Conservation (phyloP, 1,284 basidiomycete genomes). For the Austroboletus sp. region DNA sequence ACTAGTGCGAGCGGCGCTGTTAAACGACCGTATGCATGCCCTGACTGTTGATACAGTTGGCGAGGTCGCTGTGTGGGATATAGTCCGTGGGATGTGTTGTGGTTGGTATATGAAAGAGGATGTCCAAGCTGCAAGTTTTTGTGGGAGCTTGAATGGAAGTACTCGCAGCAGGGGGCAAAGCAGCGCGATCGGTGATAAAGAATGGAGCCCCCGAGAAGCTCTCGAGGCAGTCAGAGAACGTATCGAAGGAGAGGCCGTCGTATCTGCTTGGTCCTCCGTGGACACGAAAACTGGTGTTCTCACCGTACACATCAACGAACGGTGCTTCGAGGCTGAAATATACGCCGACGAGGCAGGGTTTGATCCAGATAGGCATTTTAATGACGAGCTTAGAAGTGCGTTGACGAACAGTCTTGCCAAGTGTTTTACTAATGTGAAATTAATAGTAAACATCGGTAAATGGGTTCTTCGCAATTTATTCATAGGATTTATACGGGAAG, state of each 20-base stretch:
- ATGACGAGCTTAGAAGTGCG: slow-evolving; percentile 77
- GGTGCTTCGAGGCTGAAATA: slow-evolving; percentile 89
- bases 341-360: slow-evolving; percentile 87
- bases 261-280: slow-evolving; percentile 79
- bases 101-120: slow-evolving; percentile 67
- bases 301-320: slow-evolving; percentile 80
- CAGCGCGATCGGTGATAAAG: slow-evolving; percentile 33
- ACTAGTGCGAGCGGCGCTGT: slow-evolving; percentile 72
- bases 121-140: slow-evolving; percentile 48
- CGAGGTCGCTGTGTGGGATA: slow-evolving; percentile 88
- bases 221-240: slow-evolving; percentile 80
- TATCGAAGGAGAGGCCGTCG: slow-evolving; percentile 88
- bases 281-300: slow-evolving; percentile 88
- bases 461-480: slow-evolving; percentile 76
- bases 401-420: slow-evolving; percentile 21
- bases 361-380: slow-evolving; percentile 48
- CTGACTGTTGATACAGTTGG: slow-evolving; percentile 85
- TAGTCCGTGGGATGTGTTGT: slow-evolving; percentile 71
- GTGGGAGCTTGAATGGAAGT: slow-evolving; percentile 35
- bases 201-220: slow-evolving; percentile 70
- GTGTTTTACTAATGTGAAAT: slow-evolving; percentile 9
- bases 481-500: slow-evolving; percentile 60
- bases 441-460: slow-evolving; percentile 70
- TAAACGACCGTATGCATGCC: slow-evolving; percentile 90
- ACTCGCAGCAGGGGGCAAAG: slow-evolving; percentile 27